phyloP scores from a whole-genome alignment of 1,284 basidiomycete species.

The Tetrapyrgos nigripes region DNA sequence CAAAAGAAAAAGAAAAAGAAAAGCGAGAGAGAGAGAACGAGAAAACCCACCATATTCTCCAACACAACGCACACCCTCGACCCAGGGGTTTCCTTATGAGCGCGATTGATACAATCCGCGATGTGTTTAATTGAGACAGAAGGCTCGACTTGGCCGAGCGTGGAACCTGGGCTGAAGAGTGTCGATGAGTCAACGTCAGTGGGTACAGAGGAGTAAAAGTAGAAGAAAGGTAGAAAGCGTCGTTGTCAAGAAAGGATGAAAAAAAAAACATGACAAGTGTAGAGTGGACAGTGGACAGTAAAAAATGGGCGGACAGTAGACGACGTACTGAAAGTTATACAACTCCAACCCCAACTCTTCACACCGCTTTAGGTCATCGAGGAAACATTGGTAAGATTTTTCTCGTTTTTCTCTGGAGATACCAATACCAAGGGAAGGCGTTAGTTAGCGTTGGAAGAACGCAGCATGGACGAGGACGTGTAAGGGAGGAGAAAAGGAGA shows the following conservation, averaged over 20 bases:
- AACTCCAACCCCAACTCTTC: conserved; percentile 76
- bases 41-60: conserved; percentile 79
- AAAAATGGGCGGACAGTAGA: too few relatives aligned
- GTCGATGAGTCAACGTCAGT: too few relatives aligned
- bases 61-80: conserved; percentile 70
- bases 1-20: neutral
- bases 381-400: conserved; percentile 82
- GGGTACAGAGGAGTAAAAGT: too few relatives aligned
- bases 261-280: neutral
- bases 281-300: too few relatives aligned
- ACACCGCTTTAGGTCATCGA: conserved; percentile 86
- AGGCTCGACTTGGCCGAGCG: conserved; percentile 69
- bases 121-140: conserved; percentile 71
- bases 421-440: too few relatives aligned
- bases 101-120: conserved; percentile 78
- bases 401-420: conserved; percentile 75
- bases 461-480: too few relatives aligned
- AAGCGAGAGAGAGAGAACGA: neutral
- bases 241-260: neutral
- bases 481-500: too few relatives aligned
- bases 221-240: too few relatives aligned
- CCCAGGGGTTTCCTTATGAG: conserved; percentile 66
- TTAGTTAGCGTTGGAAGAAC: too few relatives aligned
- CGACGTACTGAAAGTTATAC: conserved; percentile 88
- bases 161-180: conserved; percentile 74